These are phyloP conservation scores for Globisporangium abappressorium DNA, from an alignment of 352 stramenopile genomes.

Conservation along the genomic window DNA sequence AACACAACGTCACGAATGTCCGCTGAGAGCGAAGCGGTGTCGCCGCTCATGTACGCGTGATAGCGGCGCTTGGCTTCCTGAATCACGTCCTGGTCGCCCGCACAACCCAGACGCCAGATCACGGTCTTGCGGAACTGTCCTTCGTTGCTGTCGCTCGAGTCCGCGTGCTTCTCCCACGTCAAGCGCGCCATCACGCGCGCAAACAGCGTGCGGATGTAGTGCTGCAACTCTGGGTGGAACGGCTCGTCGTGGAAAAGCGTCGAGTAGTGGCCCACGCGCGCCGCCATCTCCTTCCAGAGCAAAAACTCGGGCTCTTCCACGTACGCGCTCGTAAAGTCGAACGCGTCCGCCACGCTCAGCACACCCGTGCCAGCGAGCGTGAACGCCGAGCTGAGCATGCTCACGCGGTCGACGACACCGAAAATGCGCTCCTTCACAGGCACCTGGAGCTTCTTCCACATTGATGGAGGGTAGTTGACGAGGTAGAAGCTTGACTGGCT, in stretches of 20 bases:
- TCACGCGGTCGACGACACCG: conserved; percentile 86
- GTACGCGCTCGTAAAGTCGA: conserved; percentile 66
- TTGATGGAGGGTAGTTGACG: conserved; percentile 88
- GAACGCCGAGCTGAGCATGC: conserved; percentile 91
- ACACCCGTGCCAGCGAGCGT: conserved; percentile 78
- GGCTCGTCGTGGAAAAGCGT: conserved; percentile 49
- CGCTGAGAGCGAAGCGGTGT: conserved; percentile 40
- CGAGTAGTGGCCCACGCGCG: conserved; percentile 46
- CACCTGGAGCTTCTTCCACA: conserved; percentile 82
- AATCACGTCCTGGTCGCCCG: conserved; percentile 48
- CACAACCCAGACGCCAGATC: conserved; percentile 48
- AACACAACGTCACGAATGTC: conserved; percentile 65
- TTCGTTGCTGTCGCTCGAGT: conserved; percentile 31
- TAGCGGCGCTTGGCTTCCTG: conserved; percentile 57
- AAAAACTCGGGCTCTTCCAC: conserved; percentile 52
- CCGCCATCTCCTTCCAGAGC: conserved; percentile 70
- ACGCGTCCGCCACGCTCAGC: conserved; percentile 39
- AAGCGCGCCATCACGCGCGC: conserved; percentile 46
- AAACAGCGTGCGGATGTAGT: conserved; percentile 56
- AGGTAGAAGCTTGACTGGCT: conserved; percentile 93
- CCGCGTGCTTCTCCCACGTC: conserved; percentile 40
- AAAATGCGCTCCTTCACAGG: conserved; percentile 51
- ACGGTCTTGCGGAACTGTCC: conserved; percentile 64
- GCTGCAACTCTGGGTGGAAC: conserved; percentile 54
- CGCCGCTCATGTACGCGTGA: conserved; percentile 40